Conservation (phyloP, 306 rosid genomes). For the Trifolium fragiferum region DNA sequence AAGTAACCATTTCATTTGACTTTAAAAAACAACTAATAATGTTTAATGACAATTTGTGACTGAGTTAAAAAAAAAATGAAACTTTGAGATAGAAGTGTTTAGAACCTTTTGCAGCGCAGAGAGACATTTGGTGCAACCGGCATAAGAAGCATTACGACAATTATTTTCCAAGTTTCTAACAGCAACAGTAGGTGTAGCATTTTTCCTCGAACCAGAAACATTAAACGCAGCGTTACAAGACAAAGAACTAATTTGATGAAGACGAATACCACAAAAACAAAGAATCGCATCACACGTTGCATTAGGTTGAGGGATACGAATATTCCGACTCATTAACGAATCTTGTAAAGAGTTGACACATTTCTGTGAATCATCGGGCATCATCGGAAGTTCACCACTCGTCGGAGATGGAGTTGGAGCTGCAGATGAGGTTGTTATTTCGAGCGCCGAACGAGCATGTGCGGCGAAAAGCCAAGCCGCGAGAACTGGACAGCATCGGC, state of each 20-base stretch:
- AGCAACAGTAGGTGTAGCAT: slow-evolving; percentile 82
- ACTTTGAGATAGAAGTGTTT: not conserved
- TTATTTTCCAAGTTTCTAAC: slow-evolving; percentile 71
- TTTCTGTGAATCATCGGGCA: slow-evolving; percentile 96
- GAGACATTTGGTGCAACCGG: slow-evolving; percentile 91
- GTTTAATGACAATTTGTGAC: no score
- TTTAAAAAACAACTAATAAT: no score
- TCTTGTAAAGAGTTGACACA: slow-evolving; percentile 89
- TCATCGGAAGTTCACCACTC: slow-evolving; percentile 74
- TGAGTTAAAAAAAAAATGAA: not conserved
- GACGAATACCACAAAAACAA: slow-evolving; percentile 91
- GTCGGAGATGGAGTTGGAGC: slow-evolving; percentile 57
- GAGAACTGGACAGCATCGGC: slow-evolving; percentile 93
- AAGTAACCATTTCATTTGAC: no score
- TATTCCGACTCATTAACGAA: slow-evolving; percentile 66
- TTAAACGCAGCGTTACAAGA: slow-evolving; percentile 88
- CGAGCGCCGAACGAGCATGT: slow-evolving; percentile 81
- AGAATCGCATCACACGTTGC: slow-evolving; percentile 86
- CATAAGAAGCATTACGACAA: slow-evolving; percentile 81
- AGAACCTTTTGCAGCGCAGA: slow-evolving; percentile 80
- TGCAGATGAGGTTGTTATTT: slow-evolving; percentile 42
- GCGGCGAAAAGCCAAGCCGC: slow-evolving; percentile 99
- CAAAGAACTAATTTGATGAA: slow-evolving; percentile 84
- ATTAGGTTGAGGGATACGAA: slow-evolving; percentile 86
- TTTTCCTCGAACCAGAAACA: slow-evolving; percentile 53